Evolutionary conservation across 495 filamentous ascomycete species (phyloP).

Genomic region (Diplogelasinospora grovesii): DNA sequence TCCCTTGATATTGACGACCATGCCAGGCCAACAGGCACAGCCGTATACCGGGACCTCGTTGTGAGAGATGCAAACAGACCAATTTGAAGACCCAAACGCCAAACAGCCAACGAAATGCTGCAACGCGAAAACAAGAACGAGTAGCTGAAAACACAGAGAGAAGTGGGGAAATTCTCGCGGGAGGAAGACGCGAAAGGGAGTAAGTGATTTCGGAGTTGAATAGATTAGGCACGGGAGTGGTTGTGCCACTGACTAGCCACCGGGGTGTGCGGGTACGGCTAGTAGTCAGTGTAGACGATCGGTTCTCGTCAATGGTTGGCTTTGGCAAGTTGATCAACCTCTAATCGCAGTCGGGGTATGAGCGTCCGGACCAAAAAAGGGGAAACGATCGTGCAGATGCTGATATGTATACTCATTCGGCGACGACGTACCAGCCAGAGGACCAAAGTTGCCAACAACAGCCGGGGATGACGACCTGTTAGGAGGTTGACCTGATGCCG

Average conservation of each 20-base stretch:
- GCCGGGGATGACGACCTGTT: constrained; percentile 20
- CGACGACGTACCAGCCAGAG: constrained; percentile 37
- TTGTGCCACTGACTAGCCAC: background rate
- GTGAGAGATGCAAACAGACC: constrained; percentile 1
- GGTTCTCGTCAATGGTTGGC: background rate
- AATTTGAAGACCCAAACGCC: constrained; percentile 8
- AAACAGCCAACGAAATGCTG: constrained; percentile 11
- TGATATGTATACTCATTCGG: constrained; percentile 32
- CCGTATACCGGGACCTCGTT: constrained; percentile 7
- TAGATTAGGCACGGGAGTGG: background rate
- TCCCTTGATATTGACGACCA: background rate
- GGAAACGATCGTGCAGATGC: constrained; percentile 31
- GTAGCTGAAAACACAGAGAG: background rate
- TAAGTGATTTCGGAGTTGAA: constrained; percentile 5
- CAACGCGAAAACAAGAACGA: constrained; percentile 3
- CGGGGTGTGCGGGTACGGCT: background rate
- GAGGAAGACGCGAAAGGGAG: background rate
- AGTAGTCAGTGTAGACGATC: background rate
- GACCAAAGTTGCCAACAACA: constrained; percentile 18
- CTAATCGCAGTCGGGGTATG: constrained; percentile 30
- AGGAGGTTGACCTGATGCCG: constrained; percentile 13
- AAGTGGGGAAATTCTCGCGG: constrained; percentile 5
- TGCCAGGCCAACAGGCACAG: constrained; percentile 1
- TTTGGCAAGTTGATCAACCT: constrained; percentile 1
- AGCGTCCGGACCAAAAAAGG: constrained; percentile 32